Evolutionary conservation across 2,329 filamentous ascomycete species (phyloP), one percentile per base, ranked within the genome.

Genomic region (Penicillium verrucosum): DNA sequence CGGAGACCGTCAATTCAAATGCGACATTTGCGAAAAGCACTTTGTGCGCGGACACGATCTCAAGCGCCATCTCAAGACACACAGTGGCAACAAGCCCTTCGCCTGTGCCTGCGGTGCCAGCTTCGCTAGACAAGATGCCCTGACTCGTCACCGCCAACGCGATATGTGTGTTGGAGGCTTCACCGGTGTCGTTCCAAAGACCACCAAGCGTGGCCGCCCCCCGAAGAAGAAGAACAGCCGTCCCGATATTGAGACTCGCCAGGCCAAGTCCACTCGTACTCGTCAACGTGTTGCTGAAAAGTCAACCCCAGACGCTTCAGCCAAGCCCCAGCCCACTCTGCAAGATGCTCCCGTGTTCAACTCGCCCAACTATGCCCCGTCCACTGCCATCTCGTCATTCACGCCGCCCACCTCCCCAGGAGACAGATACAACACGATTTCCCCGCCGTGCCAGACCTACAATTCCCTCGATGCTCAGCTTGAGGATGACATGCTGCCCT

Each of bases 111-210:
- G 94, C 71, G 92, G 93, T 56, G 95, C 95, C 75, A 91, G 88
- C 64, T 99, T 99, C 72, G 93, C 93, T 34, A 86, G 94, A 55
- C 93, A 97, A 69, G 94, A 99, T 73, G 94, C 94, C 16, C 82
- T 99, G 51, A 97, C 94, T 23, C 85, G 94, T 54, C 94, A 99
- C 73, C 86, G 92, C 52, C 94, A 97, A 74, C 87, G 94, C 40
- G 94, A 93, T 53, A 96, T 97, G 90, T 99, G 94, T 75, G 88
- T 94, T 55, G 94, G 94, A 54, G 93, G 92, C 5, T 95, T 97
- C 67, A 91, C 96, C 61, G 92, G 92, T 38, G 81, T 85, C 48
- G 82, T 87, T 29, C 84, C 85, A 70, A 86, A 87, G 71, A 81
- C 83, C 34, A 82, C 82, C 37, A 89, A 89, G 75, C 85, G 88